Base-by-base conservation (phyloP, 768 basidiomycete species). In the Rhodotorula diobovata region DNA sequence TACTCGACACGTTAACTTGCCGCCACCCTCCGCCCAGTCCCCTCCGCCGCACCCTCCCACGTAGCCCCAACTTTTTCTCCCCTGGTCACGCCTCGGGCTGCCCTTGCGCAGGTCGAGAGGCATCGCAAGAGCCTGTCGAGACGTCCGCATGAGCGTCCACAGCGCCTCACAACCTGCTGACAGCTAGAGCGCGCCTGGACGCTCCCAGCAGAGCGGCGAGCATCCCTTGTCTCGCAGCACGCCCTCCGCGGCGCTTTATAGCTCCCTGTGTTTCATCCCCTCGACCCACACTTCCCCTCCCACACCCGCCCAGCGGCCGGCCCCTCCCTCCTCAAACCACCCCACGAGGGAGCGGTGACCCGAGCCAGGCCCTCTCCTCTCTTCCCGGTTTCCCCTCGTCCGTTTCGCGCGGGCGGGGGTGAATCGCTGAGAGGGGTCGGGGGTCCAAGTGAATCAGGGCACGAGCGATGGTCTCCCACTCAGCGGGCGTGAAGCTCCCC, bases 391-490 rank as follows among this genome's bases (percentile, higher is more conserved):
- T 41, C 15, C 9, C 2, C 41, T 12, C 41, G 41, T 43, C 41
- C 41, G n/a, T n/a, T n/a, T 43, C 41, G 41, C 14, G 14, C 41
- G 41, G 41, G 5, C 14, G 14, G 11, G 41, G 14, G 41, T 43
- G 41, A 15, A n/a, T n/a, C n/a, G n/a, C n/a, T n/a, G n/a, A n/a
- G n/a, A 4, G 48, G 32, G 39, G n/a, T 28, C 34, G 61, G 16
- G 48, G 70, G 64, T 28, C 28, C 48, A 25, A 50, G 48, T 25
- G 25, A 25, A 50, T 12, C 25, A 23, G 41, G 58, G 41, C n/a
- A 7, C 66, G 70, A 45, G 70, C 70, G 70, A 71, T 71, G 70
- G 70, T 63, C 61, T 30, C 55, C 61, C 50, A 61, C 70, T 71
- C 70, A 71, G 48, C 70, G 57, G 61, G 23, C 64, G 50, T 53